These are phyloP conservation scores for Gymnopus androsaceus DNA, from an alignment of 1,284 basidiomycete species.

Conservation along the genomic window DNA sequence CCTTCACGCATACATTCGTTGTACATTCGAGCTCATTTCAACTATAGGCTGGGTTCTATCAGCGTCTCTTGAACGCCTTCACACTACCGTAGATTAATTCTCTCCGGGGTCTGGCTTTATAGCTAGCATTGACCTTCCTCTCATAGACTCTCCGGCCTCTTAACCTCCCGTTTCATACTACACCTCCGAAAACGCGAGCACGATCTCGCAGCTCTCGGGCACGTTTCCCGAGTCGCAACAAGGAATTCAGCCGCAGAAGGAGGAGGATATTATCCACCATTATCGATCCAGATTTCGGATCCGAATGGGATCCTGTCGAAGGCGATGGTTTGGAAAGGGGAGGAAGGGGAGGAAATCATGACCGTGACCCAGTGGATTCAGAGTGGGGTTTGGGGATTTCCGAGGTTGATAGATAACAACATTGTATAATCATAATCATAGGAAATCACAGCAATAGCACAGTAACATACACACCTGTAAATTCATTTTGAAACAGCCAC, in stretches of 20 bases:
- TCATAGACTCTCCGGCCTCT: constrained; percentile 32
- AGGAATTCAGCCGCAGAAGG: background rate
- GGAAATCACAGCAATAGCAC: too few relatives aligned
- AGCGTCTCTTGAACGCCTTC: constrained; percentile 31
- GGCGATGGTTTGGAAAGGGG: background rate
- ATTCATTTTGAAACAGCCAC: too few relatives aligned
- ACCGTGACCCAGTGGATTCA: too few relatives aligned
- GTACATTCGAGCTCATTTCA: background rate
- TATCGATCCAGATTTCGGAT: constrained; percentile 2
- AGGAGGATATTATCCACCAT: background rate
- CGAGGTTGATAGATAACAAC: too few relatives aligned
- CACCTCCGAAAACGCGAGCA: constrained; percentile 33
- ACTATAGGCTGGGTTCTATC: constrained; percentile 28
- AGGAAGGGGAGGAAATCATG: too few relatives aligned
- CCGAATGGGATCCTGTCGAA: constrained; percentile 5
- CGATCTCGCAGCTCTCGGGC: background rate
- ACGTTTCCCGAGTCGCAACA: background rate
- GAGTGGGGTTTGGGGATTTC: too few relatives aligned
- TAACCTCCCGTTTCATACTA: constrained; percentile 36
- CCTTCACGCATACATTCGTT: background rate
- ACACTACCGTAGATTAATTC: constrained; percentile 30
- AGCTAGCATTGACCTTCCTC: background rate
- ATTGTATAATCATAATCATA: too few relatives aligned
- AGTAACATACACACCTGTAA: too few relatives aligned
- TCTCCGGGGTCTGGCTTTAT: background rate